Conservation (phyloP, 192 early-diverging fungal genomes). For the Coemansia pectinata region DNA sequence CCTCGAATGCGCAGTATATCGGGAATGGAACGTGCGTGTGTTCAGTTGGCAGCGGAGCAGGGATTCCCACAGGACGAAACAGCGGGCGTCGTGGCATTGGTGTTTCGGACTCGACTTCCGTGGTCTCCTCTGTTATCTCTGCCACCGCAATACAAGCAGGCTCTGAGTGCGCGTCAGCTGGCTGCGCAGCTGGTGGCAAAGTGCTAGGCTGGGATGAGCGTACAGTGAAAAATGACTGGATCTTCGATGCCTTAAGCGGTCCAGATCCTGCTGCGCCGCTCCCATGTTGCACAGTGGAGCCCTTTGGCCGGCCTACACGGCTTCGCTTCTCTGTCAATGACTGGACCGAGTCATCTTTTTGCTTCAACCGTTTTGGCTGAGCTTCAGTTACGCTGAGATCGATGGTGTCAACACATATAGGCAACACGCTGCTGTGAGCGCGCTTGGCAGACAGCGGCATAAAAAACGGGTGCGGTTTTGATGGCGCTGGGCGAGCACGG, state of each 20-base stretch:
- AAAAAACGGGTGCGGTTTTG: constrained; percentile 36
- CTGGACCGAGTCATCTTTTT: not conserved
- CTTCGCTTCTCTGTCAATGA: constrained; percentile 12
- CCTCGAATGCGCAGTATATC: constrained; percentile 1
- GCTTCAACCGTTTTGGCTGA: constrained; percentile 36
- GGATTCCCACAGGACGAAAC: constrained; percentile 18
- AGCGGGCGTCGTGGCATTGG: not conserved
- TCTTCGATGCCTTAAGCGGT: constrained; percentile 14
- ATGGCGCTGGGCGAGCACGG: not conserved
- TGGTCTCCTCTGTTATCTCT: not conserved
- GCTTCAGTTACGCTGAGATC: not conserved
- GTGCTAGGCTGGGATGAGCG: not conserved
- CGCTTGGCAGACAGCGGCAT: constrained; percentile 31
- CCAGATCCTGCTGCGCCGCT: not conserved
- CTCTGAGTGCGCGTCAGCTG: not conserved
- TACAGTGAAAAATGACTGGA: constrained; percentile 45
- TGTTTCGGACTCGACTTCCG: not conserved
- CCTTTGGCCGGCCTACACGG: constrained; percentile 19
- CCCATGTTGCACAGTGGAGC: not conserved
- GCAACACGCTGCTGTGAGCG: constrained; percentile 2
- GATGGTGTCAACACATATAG: not conserved
- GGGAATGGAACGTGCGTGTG: constrained; percentile 34
- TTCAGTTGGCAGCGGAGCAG: constrained; percentile 35
- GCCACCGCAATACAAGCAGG: not conserved
- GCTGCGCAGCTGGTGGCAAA: not conserved